Evolutionary conservation across 768 basidiomycete species (phyloP).

Genomic region (Kwoniella newhampshirensis): DNA sequence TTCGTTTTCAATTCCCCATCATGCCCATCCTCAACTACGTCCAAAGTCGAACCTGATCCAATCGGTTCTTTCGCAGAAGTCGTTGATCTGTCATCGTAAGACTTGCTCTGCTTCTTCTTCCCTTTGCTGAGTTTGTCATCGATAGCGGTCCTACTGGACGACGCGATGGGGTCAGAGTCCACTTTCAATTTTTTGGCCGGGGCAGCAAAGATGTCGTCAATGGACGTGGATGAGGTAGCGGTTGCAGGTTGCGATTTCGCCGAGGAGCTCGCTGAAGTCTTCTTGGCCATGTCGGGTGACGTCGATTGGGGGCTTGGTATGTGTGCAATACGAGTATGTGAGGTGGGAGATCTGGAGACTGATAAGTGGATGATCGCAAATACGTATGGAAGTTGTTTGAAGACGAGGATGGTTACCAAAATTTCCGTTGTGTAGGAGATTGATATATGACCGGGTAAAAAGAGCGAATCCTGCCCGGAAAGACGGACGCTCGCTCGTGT

Average conservation of each 20-base stretch:
- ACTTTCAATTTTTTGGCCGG: conserved; percentile 16
- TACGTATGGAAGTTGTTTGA: not conserved
- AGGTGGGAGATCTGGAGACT: not conserved
- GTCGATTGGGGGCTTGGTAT: not conserved
- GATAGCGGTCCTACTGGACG: too few species aligned
- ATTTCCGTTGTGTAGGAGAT: too few species aligned
- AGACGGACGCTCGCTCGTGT: too few species aligned
- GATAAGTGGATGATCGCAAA: not conserved
- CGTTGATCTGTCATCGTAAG: too few species aligned
- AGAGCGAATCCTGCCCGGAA: too few species aligned
- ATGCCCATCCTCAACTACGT: too few species aligned
- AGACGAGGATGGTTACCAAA: not conserved
- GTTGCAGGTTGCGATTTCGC: not conserved
- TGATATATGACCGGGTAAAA: too few species aligned
- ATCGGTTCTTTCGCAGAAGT: too few species aligned
- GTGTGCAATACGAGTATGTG: not conserved
- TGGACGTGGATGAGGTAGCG: conserved; percentile 2
- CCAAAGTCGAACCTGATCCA: too few species aligned
- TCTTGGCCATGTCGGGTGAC: conserved; percentile 13
- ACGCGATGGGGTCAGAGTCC: too few species aligned
- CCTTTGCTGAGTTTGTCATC: not conserved
- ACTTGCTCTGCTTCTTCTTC: not conserved
- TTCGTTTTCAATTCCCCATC: too few species aligned
- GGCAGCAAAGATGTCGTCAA: conserved; percentile 23
- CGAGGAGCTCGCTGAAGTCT: conserved; percentile 5